Percentiles rank a stretch among this genome's conserved stretches.
Conservation (phyloP, 2,329 filamentous ascomycete species). For the Malbranchea zuffiana region DNA sequence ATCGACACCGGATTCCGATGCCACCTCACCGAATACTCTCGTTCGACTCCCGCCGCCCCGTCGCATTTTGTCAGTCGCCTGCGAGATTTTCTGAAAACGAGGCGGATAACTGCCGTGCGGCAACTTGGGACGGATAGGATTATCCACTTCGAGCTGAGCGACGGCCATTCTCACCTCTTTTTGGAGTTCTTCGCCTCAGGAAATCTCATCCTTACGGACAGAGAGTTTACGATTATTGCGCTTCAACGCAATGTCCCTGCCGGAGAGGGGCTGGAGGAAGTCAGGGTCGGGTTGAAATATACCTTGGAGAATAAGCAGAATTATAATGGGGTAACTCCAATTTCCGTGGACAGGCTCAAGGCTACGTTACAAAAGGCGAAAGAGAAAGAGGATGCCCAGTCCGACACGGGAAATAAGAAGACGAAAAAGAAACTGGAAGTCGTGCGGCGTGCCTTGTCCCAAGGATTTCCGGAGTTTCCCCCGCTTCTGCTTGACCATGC, state of each 20-base stretch:
- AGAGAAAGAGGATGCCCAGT: conserved; percentile 23
- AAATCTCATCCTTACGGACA: conserved; percentile 86
- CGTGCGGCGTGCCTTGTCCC: conserved; percentile 66
- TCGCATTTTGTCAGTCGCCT: conserved; percentile 76
- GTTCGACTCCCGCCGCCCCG: conserved; percentile 72
- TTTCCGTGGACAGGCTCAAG: conserved; percentile 63
- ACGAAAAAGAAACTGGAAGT: conserved; percentile 65
- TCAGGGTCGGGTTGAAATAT: conserved; percentile 67
- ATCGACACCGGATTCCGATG: conserved; percentile 94
- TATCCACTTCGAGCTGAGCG: conserved; percentile 83
- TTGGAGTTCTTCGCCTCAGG: conserved; percentile 94
- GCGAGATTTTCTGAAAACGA: conserved; percentile 78
- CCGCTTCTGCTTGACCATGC: conserved; percentile 81
- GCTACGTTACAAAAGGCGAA: conserved; percentile 57
- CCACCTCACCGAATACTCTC: conserved; percentile 82
- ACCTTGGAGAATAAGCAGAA: conserved; percentile 75
- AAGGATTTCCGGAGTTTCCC: conserved; percentile 78
- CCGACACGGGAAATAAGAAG: conserved; percentile 42
- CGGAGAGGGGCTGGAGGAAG: conserved; percentile 71
- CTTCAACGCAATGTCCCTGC: conserved; percentile 70
- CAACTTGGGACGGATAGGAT: conserved; percentile 92
- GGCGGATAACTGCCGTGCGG: conserved; percentile 65
- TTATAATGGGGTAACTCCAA: conserved; percentile 58
- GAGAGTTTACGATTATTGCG: conserved; percentile 68
- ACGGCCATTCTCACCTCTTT: conserved; percentile 77